Evolutionary conservation across 768 basidiomycete species (phyloP).

Genomic region (Tulasnella sp.): DNA sequence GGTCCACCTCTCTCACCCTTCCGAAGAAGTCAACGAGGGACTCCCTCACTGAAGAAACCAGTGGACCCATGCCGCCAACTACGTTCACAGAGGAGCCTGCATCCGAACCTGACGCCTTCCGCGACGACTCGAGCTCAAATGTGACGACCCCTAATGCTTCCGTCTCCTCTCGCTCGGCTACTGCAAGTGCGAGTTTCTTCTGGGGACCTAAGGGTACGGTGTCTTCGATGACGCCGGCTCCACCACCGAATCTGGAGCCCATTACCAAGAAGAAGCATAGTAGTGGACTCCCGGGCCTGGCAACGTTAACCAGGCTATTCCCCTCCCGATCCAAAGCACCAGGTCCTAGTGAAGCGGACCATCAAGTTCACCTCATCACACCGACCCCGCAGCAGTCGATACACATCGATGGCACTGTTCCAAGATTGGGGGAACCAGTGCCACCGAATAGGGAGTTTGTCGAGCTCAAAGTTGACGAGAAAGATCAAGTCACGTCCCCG

Average conservation of each 20-base stretch:
- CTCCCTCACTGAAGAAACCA: conserved; percentile 37
- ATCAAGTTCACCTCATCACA: conserved; percentile 6
- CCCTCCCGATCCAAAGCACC: conserved; percentile 19
- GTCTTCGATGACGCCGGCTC: conserved; percentile 12
- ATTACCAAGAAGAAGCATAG: conserved; percentile 16
- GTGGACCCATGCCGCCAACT: conserved; percentile 35
- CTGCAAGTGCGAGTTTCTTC: conserved; percentile 17
- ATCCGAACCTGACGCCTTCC: conserved; percentile 27
- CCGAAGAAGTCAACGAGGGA: conserved; percentile 29
- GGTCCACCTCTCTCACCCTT: conserved; percentile 46
- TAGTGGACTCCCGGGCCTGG: conserved; percentile 12
- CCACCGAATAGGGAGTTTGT: conserved; percentile 15
- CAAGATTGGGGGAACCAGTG: not conserved
- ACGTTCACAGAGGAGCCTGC: conserved; percentile 23
- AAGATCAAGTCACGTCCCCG: not conserved
- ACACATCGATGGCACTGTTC: not conserved
- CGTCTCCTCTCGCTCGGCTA: not conserved
- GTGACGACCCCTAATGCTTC: conserved; percentile 6
- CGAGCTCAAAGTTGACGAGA: not conserved
- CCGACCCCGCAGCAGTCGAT: conserved; percentile 22
- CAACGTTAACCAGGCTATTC: conserved; percentile 28
- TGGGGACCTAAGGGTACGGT: conserved; percentile 15
- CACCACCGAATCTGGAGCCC: conserved; percentile 30
- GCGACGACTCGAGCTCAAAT: not conserved
- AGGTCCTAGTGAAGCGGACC: not conserved